Evolutionary conservation across 1,284 basidiomycete species (phyloP).

Genomic region (Tilletia indica): DNA sequence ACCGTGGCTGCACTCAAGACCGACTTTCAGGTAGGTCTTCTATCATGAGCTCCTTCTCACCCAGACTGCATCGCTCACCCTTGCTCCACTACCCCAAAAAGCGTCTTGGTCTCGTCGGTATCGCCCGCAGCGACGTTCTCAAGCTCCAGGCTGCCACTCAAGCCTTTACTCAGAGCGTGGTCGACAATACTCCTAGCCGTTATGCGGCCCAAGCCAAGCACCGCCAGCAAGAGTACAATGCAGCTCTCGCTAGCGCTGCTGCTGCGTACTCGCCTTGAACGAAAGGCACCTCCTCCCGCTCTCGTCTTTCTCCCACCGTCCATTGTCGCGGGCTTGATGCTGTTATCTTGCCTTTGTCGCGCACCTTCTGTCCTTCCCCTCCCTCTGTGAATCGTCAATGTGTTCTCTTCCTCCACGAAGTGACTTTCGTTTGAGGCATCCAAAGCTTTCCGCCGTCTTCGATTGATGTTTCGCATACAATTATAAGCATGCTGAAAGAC

Average conservation of each 20-base stretch:
- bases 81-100: not conserved
- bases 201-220: not conserved
- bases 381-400: too few relatives aligned
- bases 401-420: too few relatives aligned
- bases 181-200: not conserved
- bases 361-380: too few relatives aligned
- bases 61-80: too few relatives aligned
- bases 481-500: too few relatives aligned
- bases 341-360: too few relatives aligned
- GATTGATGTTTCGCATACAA: too few relatives aligned
- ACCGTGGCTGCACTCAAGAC: not conserved
- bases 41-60: not conserved
- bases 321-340: too few relatives aligned
- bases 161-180: not conserved
- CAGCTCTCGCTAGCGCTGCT: not conserved
- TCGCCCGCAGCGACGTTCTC: not conserved
- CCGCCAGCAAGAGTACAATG: not conserved
- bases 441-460: too few relatives aligned
- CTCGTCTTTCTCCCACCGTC: not conserved
- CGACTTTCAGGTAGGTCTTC: not conserved
- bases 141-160: not conserved
- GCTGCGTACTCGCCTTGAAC: not conserved
- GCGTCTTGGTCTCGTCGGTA: not conserved
- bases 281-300: not conserved
- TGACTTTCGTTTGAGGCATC: too few relatives aligned